Percentiles rank a stretch among this genome's conserved stretches.
Conservation (phyloP, 208 protist species). For the Leishmania arabica region DNA sequence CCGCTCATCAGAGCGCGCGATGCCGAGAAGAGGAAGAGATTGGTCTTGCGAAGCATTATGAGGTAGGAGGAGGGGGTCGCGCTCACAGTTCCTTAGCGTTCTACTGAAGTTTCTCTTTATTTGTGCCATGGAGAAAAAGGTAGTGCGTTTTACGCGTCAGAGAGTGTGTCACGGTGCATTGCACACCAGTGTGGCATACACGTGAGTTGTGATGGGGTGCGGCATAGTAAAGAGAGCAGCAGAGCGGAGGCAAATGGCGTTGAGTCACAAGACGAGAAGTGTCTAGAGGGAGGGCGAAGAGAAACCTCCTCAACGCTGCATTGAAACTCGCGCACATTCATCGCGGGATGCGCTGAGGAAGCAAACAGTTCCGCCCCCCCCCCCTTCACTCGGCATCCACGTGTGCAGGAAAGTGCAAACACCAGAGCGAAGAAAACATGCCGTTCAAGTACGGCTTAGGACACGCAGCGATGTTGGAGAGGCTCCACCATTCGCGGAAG, state of each 20-base stretch:
- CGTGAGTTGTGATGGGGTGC: background rate
- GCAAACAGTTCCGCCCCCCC: background rate
- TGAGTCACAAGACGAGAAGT: background rate
- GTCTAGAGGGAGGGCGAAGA: background rate
- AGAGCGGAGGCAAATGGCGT: background rate
- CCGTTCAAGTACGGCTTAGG: background rate
- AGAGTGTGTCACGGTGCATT: background rate
- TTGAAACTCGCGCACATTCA: background rate
- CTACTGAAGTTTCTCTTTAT: conserved; percentile 1
- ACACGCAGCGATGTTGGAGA: background rate
- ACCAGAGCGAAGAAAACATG: background rate
- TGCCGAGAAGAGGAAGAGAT: conserved; percentile 62
- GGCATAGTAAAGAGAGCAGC: background rate
- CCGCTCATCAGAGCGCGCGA: conserved; percentile 66
- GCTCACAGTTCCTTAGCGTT: conserved; percentile 18
- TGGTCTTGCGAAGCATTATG: conserved; percentile 78
- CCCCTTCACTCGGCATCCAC: background rate
- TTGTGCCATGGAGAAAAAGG: background rate
- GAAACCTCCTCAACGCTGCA: background rate
- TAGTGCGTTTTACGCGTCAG: background rate
- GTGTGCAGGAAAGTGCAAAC: background rate
- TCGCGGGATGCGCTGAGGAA: background rate
- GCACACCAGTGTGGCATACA: background rate
- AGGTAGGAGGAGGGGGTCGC: conserved; percentile 15
- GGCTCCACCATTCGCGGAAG: background rate